phyloP scores from a whole-genome alignment of 106 monocot species.

The Dendrobium huoshanense region DNA sequence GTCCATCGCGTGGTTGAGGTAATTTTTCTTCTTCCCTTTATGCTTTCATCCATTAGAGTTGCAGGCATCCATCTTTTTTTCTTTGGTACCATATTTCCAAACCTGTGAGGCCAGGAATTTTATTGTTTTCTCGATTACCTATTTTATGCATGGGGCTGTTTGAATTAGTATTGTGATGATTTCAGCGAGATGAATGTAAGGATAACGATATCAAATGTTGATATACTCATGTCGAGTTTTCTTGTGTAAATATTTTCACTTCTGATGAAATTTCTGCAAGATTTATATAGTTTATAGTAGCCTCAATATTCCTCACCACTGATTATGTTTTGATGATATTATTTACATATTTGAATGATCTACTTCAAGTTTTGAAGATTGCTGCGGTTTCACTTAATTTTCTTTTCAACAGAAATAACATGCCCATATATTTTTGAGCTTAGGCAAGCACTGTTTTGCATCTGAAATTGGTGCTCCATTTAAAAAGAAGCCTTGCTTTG shows the following conservation, averaged over 20 bases:
- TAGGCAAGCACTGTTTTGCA: no score
- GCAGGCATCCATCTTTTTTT: background rate
- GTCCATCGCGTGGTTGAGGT: conserved; percentile 63
- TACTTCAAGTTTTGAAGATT: no score
- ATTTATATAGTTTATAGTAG: background rate
- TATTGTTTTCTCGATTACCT: background rate
- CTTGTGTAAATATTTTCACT: background rate
- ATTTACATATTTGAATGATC: no score
- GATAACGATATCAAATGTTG: background rate
- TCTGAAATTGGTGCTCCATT: no score
- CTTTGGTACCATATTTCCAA: background rate
- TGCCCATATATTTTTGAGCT: no score
- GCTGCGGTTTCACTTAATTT: no score
- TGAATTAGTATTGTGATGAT: background rate
- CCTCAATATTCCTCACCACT: background rate
- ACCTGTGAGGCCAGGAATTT: background rate
- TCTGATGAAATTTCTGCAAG: background rate
- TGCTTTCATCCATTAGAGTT: conserved; percentile 2
- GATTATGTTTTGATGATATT: background rate
- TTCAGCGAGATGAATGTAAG: background rate
- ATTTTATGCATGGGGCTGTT: background rate
- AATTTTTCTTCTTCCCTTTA: background rate
- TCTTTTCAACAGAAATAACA: no score
- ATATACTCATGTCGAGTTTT: background rate
- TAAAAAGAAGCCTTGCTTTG: background rate